Base-by-base conservation (phyloP, 495 filamentous ascomycete genomes). In the Polyplosphaeria fusca region DNA sequence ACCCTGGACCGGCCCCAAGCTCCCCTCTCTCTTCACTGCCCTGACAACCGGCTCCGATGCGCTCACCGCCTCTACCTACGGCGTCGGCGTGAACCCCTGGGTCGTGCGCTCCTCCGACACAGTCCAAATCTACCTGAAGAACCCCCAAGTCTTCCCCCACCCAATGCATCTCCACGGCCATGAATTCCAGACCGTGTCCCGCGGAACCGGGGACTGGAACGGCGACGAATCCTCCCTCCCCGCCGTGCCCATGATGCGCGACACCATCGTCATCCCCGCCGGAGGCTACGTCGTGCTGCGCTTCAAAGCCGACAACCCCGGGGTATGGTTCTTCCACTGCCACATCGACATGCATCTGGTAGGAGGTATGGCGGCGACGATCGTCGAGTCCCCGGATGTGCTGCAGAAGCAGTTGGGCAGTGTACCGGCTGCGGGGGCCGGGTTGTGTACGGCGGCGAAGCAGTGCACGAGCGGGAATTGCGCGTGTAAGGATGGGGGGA, bases 311-410 rank as follows among this genome's bases (percentile, higher is more conserved):
- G 73, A 78, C 52, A 94, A 95, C 66, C 86, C 88, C 16, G 90
- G 75, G 45, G 79, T 89, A 24, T 90, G 82, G 79, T 70, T 90
- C 27, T 86, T 91, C 68, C 88, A 92, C 68, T 91, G 88, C 38
- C 64, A 67, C 30, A 67, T 67, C 38, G 64, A 67, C 39, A 35
- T 63, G 40, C 88, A 91, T 64, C 77, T 88, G 37, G 82, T 79
- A 52, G 82, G 81, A 63, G 88, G 88, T 22, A 76, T 93, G 25
- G 82, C 79, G 1, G 83, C 82, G 7, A 85, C 79, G 11, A 71
- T 91, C 27, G 80, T 92, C 59, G 87, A 90, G 71, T 80, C 79
- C 0, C 87, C 87, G 0, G 68, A 77, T 11, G 71, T 76, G 12
- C 45, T 92, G 0, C 88, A 92, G 65, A 62, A 78, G 18, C 22